Evolutionary conservation across 2,329 filamentous ascomycete genomes (phyloP).

Genomic region (Aplosporella prunicola): DNA sequence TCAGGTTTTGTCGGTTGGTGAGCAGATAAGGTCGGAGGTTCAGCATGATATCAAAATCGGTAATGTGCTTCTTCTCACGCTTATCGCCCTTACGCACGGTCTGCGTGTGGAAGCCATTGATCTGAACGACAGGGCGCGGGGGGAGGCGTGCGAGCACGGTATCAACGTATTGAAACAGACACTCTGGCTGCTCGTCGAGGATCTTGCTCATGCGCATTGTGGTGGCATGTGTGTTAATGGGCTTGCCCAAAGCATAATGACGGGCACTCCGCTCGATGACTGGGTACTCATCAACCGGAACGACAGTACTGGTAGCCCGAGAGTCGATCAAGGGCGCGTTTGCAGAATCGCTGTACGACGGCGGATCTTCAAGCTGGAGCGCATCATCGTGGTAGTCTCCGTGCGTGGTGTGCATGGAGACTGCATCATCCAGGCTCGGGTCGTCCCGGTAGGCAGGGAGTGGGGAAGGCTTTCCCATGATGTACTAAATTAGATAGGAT

Average conservation of each 20-base stretch:
- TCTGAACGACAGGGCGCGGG: constrained; percentile 27
- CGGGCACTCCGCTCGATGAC: constrained; percentile 6
- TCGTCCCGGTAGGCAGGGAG: constrained; percentile 25
- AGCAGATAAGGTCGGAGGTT: constrained; percentile 21
- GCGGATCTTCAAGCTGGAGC: constrained; percentile 22
- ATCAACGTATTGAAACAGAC: constrained; percentile 22
- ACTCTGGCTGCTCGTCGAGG: constrained; percentile 24
- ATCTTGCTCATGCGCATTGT: constrained; percentile 21
- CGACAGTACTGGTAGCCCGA: background rate
- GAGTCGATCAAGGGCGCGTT: background rate
- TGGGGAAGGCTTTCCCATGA: constrained; percentile 23
- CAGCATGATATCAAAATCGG: constrained; percentile 30
- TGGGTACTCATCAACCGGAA: constrained; percentile 9
- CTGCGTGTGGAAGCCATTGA: constrained; percentile 28
- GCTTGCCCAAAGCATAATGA: constrained; percentile 8
- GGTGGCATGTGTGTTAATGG: constrained; percentile 4
- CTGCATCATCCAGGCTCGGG: constrained; percentile 20
- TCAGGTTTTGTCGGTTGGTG: constrained; percentile 1
- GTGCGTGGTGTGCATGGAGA: constrained; percentile 30
- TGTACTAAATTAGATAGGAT: background rate
- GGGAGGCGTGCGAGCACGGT: constrained; percentile 17
- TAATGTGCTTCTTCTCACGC: constrained; percentile 25
- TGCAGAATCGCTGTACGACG: constrained; percentile 24
- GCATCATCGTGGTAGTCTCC: constrained; percentile 30
- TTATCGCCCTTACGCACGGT: constrained; percentile 26